Percentiles rank a stretch among this genome's conserved stretches.
These are phyloP conservation scores for Eutrema heterophyllum DNA, from an alignment of 345 rosid genomes.

Conservation along the genomic window DNA sequence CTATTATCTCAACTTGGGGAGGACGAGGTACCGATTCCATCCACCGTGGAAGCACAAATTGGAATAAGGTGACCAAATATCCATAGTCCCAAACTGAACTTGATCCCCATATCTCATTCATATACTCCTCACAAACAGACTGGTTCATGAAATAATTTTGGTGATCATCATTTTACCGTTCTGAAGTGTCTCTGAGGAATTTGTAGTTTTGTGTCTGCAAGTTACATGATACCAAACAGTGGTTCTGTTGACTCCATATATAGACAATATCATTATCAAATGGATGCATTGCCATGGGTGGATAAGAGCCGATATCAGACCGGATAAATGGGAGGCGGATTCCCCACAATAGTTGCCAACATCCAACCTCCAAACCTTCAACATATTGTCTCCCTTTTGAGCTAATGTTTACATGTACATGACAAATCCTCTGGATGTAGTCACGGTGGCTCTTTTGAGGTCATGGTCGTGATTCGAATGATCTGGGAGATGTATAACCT, in stretches of 20 bases:
- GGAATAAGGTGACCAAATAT: background rate
- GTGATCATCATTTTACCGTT: background rate
- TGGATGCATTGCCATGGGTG: background rate
- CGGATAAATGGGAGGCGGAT: background rate
- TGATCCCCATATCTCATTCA: background rate
- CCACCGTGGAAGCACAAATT: background rate
- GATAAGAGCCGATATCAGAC: background rate
- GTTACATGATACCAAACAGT: background rate
- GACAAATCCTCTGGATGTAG: background rate
- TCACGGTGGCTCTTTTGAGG: background rate
- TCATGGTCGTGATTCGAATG: background rate
- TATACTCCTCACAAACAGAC: background rate
- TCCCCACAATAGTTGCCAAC: background rate
- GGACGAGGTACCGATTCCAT: too few species aligned
- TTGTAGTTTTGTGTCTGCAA: background rate
- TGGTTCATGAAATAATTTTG: background rate
- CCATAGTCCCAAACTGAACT: too few species aligned
- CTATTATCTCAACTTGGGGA: too few species aligned
- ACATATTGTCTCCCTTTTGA: background rate
- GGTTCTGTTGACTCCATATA: background rate
- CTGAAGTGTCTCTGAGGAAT: too few species aligned
- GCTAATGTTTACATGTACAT: background rate
- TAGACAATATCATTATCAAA: background rate
- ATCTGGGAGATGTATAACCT: background rate
- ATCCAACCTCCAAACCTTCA: slow-evolving; percentile 2